A percentile compares a stretch with the other conserved stretches of the same genome.
Conservation (phyloP, 1,139 yeast species). For the Lodderomyces oxycetoniae region DNA sequence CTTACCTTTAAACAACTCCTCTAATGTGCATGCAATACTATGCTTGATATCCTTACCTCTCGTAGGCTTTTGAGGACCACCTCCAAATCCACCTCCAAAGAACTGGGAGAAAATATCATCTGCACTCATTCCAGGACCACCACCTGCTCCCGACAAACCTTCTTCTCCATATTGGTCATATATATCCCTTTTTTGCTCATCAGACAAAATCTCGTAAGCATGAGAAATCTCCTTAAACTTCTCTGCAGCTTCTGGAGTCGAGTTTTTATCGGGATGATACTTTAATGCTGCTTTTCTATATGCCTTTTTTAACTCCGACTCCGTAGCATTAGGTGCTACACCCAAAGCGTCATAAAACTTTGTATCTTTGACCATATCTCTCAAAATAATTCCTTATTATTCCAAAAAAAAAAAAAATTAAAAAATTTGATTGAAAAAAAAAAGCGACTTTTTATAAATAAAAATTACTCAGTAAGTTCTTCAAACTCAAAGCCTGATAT, state of each 20-base stretch:
- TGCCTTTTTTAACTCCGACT: slow-evolving; percentile 86
- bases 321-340: slow-evolving; percentile 73
- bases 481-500: too few relatives aligned
- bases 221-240: slow-evolving; percentile 88
- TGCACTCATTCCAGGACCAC: slow-evolving; percentile 70
- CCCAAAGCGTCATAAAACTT: slow-evolving; percentile 83
- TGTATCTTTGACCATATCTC: slow-evolving; percentile 80
- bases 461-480: too few relatives aligned
- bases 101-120: slow-evolving; percentile 91
- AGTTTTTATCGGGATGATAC: slow-evolving; percentile 89
- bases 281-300: slow-evolving; percentile 90
- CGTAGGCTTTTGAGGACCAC: slow-evolving; percentile 79
- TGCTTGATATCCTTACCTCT: slow-evolving; percentile 90
- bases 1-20: slow-evolving; percentile 93
- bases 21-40: slow-evolving; percentile 77
- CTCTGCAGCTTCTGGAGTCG: slow-evolving; percentile 84
- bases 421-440: too few relatives aligned
- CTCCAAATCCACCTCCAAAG: slow-evolving; percentile 60
- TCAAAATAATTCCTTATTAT: not conserved
- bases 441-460: too few relatives aligned
- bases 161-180: slow-evolving; percentile 93
- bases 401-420: too few relatives aligned
- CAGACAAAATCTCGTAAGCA: slow-evolving; percentile 87
- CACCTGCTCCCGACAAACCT: slow-evolving; percentile 77
- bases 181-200: slow-evolving; percentile 79